A percentile compares a stretch with the other conserved stretches of the same genome.
These are phyloP conservation scores for Psilocybe cyanescens DNA, from an alignment of 768 basidiomycete genomes.

Conservation along the genomic window DNA sequence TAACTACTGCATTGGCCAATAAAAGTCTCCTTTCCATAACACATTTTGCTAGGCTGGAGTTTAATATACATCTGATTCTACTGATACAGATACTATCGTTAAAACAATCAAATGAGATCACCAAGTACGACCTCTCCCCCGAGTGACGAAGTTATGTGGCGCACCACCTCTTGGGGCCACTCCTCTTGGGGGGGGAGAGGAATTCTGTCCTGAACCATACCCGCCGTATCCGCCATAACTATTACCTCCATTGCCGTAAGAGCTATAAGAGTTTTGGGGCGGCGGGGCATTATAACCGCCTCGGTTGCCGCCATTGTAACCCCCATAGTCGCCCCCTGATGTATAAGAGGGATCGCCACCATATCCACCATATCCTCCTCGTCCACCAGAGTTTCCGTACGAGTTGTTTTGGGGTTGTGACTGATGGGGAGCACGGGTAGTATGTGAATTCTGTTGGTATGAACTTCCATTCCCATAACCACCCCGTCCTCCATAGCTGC, in stretches of 20 bases:
- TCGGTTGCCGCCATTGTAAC: conserved; percentile 14
- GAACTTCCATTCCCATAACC: conserved; percentile 23
- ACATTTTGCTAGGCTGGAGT: not conserved
- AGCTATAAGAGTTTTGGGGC: conserved; percentile 29
- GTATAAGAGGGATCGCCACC: conserved; percentile 23
- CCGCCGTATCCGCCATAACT: conserved; percentile 35
- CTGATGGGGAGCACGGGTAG: conserved; percentile 34
- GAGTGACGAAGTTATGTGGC: conserved; percentile 30
- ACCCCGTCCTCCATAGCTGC: conserved; percentile 23
- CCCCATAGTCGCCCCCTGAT: conserved; percentile 18
- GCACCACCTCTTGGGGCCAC: conserved; percentile 27
- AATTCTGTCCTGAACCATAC: conserved; percentile 28
- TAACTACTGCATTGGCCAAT: not conserved
- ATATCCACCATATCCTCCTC: conserved; percentile 33
- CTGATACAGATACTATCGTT: conserved; percentile 5
- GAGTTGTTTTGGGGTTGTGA: conserved; percentile 29
- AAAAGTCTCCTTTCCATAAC: not conserved
- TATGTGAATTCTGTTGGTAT: conserved; percentile 39
- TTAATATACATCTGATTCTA: not conserved
- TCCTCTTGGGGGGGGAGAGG: conserved; percentile 35
- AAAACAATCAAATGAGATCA: conserved; percentile 23
- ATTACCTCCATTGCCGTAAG: conserved; percentile 32
- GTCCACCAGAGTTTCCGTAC: conserved; percentile 37
- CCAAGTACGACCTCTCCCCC: conserved; percentile 59
- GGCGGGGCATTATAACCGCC: conserved; percentile 21